Base-by-base conservation (phyloP, 371 early-diverging fungal species). In the Apophysomyces elegans region DNA sequence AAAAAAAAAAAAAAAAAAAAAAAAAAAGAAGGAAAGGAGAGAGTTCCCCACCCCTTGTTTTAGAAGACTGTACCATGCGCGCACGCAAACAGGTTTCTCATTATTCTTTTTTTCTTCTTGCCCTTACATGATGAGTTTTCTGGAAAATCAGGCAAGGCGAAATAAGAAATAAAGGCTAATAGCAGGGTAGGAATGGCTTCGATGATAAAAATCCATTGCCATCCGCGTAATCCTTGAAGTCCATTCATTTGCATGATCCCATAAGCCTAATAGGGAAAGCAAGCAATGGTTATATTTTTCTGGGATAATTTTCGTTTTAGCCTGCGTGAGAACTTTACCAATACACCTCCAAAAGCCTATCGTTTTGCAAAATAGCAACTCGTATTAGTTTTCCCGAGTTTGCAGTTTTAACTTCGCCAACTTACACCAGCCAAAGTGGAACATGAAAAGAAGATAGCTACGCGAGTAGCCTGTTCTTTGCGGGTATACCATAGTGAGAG, bases 131-230 rank as follows among this genome's bases (percentile, higher is more conserved):
- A 84, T 44, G 90, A 85, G 43, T 83, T 86, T 13, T 84, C 84
- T 2, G 94, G 95, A 60, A 89, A 86, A 62, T 91, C 87, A 9
- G 93, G 90, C 50, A 94, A 75, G 57, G 84, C 73, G 56, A 86
- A 83, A 61, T 76, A 91, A 37, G 88, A 75, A 7, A 79, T 62
- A 35, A 87, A 44, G 9, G 91, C 86, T 56, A 91, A 75, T 0
- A 89, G 38, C 1, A 90, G 72, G 0, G 94, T 87, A 2, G 88
- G 87, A 44, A 91, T 64, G 6, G 92, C 92, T 68, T 92, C 91
- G 47, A 93, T 81, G 37, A 92, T 83, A 68, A 92, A 93, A 54
- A 93, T 84, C 88, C 86, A 86, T 63, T 87, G 87, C 90, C 90
- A 90, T 1, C 84, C 88, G 59, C 66, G 64, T 6, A 87, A 65